phyloP scores from a whole-genome alignment of 192 early-diverging fungal genomes.

The Coemansia sp. region DNA sequence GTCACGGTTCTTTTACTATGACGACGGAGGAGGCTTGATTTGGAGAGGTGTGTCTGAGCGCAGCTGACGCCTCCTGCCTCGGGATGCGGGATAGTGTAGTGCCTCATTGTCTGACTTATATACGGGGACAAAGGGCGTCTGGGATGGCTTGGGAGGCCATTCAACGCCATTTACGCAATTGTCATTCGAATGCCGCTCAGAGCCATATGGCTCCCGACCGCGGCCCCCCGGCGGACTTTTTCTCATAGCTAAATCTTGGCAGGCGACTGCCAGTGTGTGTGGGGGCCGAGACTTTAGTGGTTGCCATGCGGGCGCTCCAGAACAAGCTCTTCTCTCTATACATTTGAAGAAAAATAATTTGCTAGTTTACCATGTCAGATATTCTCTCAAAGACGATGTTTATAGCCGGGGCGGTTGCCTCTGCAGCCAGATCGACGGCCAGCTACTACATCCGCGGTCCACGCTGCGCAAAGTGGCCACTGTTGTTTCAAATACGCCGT shows the following conservation, averaged over 20 bases:
- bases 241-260: background rate
- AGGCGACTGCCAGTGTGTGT: background rate
- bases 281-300: background rate
- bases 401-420: constrained; percentile 9
- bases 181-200: background rate
- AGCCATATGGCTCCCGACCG: background rate
- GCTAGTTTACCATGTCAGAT: constrained; percentile 13
- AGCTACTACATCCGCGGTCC: constrained; percentile 45
- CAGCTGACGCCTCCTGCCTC: constrained; percentile 1
- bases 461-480: constrained; percentile 36
- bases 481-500: constrained; percentile 40
- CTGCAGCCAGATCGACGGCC: constrained; percentile 20
- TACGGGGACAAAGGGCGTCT: background rate
- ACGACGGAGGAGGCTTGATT: background rate
- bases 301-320: background rate
- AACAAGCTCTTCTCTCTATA: background rate
- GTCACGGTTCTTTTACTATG: background rate
- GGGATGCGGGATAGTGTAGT: background rate
- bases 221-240: background rate
- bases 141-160: background rate
- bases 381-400: constrained; percentile 14
- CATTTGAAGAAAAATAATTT: background rate
- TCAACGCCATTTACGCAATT: background rate
- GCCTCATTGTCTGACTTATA: background rate
- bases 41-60: background rate